These are phyloP conservation scores for Talaromyces sp. DNA, from an alignment of 2,329 filamentous ascomycete genomes.

Conservation along the genomic window DNA sequence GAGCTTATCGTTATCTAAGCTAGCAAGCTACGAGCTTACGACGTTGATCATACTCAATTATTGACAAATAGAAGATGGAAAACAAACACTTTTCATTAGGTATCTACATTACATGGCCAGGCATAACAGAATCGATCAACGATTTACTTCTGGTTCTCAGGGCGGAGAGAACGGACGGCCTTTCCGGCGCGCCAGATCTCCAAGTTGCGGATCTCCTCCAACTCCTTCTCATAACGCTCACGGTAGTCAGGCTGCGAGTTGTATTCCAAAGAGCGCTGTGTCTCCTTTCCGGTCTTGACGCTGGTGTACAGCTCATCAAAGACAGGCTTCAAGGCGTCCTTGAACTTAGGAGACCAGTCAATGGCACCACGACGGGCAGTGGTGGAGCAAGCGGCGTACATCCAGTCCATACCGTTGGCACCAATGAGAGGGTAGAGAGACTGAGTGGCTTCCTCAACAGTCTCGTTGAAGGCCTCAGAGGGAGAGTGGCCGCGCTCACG, in stretches of 20 bases:
- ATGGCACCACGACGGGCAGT: constrained; percentile 97
- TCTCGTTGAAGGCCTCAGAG: constrained; percentile 99
- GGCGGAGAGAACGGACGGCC: constrained; percentile 84
- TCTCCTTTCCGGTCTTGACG: constrained; percentile 89
- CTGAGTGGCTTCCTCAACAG: constrained; percentile 98
- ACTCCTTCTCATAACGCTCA: constrained; percentile 95
- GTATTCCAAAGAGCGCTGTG: constrained; percentile 93
- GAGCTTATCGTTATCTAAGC: constrained; percentile 7
- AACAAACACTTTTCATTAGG: constrained; percentile 18
- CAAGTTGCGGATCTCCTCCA: constrained; percentile 95
- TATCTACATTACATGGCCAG: constrained; percentile 22
- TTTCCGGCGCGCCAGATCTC: constrained; percentile 99
- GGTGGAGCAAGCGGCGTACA: constrained; percentile 99
- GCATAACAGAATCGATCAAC: constrained; percentile 4
- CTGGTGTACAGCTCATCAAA: constrained; percentile 97
- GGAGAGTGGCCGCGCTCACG: constrained; percentile 97
- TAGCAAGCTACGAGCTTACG: not conserved
- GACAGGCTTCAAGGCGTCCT: constrained; percentile 96
- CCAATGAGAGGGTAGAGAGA: constrained; percentile 96
- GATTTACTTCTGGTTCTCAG: constrained; percentile 77
- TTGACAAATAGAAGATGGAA: not conserved
- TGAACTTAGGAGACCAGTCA: constrained; percentile 97
- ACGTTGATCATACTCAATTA: not conserved
- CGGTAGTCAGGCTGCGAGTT: constrained; percentile 96
- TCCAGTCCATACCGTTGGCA: constrained; percentile 99